Conservation (phyloP, 495 filamentous ascomycete genomes). For the Xylaria venustula region DNA sequence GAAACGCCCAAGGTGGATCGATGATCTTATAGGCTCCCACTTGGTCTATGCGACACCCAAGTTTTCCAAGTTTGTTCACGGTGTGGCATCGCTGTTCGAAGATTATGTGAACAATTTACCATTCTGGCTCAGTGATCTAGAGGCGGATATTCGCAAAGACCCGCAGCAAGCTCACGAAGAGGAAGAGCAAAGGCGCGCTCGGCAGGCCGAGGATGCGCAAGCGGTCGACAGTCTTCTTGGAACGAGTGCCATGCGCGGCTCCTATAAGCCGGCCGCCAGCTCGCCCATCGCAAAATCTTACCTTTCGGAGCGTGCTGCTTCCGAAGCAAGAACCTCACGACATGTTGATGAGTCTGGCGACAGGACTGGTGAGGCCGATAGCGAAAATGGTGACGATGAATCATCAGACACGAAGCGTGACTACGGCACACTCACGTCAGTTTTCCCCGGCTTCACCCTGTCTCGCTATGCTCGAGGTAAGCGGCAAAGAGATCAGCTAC, state of each 20-base stretch:
- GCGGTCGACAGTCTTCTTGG: slow-evolving; percentile 83
- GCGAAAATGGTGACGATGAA: slow-evolving; percentile 30
- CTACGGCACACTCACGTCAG: slow-evolving; percentile 53
- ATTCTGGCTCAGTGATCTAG: slow-evolving; percentile 89
- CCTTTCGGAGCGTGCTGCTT: slow-evolving; percentile 46
- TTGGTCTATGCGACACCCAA: slow-evolving; percentile 83
- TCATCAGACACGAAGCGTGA: slow-evolving; percentile 23
- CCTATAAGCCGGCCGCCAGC: slow-evolving; percentile 56
- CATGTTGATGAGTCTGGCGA: slow-evolving; percentile 17
- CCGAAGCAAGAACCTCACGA: slow-evolving; percentile 27
- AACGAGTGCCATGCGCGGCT: slow-evolving; percentile 35
- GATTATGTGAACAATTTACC: slow-evolving; percentile 94
- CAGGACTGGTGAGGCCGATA: slow-evolving; percentile 24
- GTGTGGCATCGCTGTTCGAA: slow-evolving; percentile 86
- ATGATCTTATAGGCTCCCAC: slow-evolving; percentile 88
- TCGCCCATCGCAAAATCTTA: slow-evolving; percentile 60
- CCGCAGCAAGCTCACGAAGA: slow-evolving; percentile 88
- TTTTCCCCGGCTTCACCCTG: slow-evolving; percentile 72
- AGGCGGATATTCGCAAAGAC: slow-evolving; percentile 89
- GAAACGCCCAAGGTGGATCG: slow-evolving; percentile 79
- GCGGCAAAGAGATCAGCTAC: slow-evolving; percentile 48
- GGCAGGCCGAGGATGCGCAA: slow-evolving; percentile 79
- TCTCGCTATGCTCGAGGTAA: slow-evolving; percentile 66
- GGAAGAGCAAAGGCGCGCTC: slow-evolving; percentile 77
- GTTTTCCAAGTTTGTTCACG: slow-evolving; percentile 97